phyloP scores from a whole-genome alignment of 192 early-diverging fungal genomes.

The Glomus cerebriforme region DNA sequence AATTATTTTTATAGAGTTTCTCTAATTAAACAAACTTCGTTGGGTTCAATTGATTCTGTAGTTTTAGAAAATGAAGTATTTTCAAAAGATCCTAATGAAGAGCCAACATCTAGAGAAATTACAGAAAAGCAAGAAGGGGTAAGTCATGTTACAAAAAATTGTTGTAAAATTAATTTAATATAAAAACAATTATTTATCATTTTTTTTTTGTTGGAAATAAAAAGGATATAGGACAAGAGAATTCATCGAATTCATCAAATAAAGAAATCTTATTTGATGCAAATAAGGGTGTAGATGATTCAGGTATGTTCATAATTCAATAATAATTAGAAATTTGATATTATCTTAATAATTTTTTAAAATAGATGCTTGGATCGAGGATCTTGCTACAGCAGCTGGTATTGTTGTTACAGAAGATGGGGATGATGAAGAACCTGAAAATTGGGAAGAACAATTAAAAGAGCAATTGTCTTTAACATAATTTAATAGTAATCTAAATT shows the following conservation, averaged over 20 bases:
- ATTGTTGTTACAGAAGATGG: slow-evolving; percentile 32
- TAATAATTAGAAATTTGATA: slow-evolving; percentile 5
- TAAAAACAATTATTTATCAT: neutral
- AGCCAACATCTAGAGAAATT: neutral
- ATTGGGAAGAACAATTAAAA: slow-evolving; percentile 51
- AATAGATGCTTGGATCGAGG: slow-evolving; percentile 47
- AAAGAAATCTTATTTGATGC: slow-evolving; percentile 43
- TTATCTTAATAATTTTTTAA: slow-evolving; percentile 4
- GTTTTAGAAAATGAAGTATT: slow-evolving; percentile 32
- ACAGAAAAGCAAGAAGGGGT: neutral
- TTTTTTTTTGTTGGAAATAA: neutral
- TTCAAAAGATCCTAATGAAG: slow-evolving; percentile 16
- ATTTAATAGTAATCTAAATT: neutral
- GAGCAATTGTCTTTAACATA: slow-evolving; percentile 20
- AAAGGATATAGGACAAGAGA: neutral
- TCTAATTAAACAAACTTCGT: slow-evolving; percentile 52
- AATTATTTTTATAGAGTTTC: slow-evolving; percentile 73
- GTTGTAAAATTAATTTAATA: neutral
- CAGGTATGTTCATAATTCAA: slow-evolving; percentile 34
- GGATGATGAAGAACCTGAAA: slow-evolving; percentile 39
- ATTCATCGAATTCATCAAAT: slow-evolving; percentile 1
- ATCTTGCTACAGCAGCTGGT: slow-evolving; percentile 34
- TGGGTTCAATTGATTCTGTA: slow-evolving; percentile 37
- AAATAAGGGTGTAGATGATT: slow-evolving; percentile 43
- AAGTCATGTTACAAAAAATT: neutral